Evolutionary conservation across 345 rosid species (phyloP).

Genomic region (Populus deltoides): DNA sequence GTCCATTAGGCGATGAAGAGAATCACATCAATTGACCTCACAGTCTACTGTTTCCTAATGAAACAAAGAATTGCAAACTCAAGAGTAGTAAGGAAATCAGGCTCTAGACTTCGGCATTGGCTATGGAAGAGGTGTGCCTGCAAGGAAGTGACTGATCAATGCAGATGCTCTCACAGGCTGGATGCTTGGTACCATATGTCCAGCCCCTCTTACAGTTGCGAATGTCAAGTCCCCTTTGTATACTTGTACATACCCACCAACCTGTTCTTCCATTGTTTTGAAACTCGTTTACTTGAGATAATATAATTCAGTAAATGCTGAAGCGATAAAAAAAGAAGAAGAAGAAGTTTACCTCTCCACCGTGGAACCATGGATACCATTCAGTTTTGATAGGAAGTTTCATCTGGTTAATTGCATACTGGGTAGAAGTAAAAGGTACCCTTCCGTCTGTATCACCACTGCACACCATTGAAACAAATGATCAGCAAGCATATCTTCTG

Average conservation of each 20-base stretch:
- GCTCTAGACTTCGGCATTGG: not conserved
- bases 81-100: too few relatives aligned
- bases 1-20: too few relatives aligned
- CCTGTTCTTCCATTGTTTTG: slow-evolving; percentile 8
- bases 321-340: too few relatives aligned
- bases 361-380: slow-evolving; percentile 71
- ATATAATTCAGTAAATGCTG: not conserved
- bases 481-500: too few relatives aligned
- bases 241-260: slow-evolving; percentile 29
- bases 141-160: slow-evolving; percentile 10
- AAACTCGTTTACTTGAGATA: not conserved
- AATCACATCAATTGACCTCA: too few relatives aligned
- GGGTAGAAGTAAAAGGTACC: slow-evolving; percentile 73
- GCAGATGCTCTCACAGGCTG: slow-evolving; percentile 37
- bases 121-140: slow-evolving; percentile 5
- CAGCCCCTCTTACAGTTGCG: slow-evolving; percentile 40
- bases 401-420: slow-evolving; percentile 58
- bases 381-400: slow-evolving; percentile 46
- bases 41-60: too few relatives aligned
- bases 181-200: slow-evolving; percentile 32
- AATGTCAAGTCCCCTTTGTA: slow-evolving; percentile 35
- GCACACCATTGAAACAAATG: slow-evolving; percentile 13
- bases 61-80: too few relatives aligned
- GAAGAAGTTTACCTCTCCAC: not conserved
- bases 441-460: slow-evolving; percentile 86